Base-by-base conservation (phyloP, 1,284 basidiomycete species). In the Leucoagaricus sp. region DNA sequence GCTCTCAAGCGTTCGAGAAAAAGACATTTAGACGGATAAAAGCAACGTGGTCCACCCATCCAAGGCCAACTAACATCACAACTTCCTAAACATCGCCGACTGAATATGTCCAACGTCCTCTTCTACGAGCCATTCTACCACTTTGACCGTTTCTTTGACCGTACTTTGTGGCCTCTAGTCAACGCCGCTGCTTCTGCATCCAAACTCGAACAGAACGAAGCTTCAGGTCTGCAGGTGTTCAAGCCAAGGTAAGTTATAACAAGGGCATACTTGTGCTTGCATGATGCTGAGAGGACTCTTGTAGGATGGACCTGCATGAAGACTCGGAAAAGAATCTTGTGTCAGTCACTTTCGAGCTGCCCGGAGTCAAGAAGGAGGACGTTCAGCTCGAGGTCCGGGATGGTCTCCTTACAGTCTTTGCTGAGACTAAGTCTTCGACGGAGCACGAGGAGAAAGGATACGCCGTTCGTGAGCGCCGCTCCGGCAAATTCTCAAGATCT, bases 81-180 rank as follows among this genome's bases (percentile, higher is more conserved):
- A n/a, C n/a, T n/a, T n/a, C n/a, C n/a, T n/a, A n/a, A n/a, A n/a
- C n/a, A n/a, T n/a, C n/a, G n/a, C n/a, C n/a, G n/a, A n/a, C n/a
- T n/a, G n/a, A n/a, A 13, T n/a, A 57, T 57, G 50, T 57, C 49
- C 36, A 57, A 46, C 46, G 19, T 54, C 17, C 49, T 54, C 44
- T 58, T 58, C 47, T 58, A 54, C 57, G 52, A 58, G 46, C 57
- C 57, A n/a, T 58, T 54, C 57, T 58, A 46, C 44, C 36, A 52
- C 25, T 8, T 49, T 10, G 52, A 58, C 38, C 58, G 50, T 21
- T 17, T 55, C 45, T 31, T 54, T 33, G 42, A 51, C 8, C 40
- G 46, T 26, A 13, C 34, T 1, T 17, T 55, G 8, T 28, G 28
- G 4, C 29, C 38, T 25, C 26, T 13, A 8, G 31, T 33, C 13